Percentiles rank a stretch among this genome's conserved stretches.
phyloP scores from a whole-genome alignment of 75 land plant genomes.

The Pinus albicaulis region DNA sequence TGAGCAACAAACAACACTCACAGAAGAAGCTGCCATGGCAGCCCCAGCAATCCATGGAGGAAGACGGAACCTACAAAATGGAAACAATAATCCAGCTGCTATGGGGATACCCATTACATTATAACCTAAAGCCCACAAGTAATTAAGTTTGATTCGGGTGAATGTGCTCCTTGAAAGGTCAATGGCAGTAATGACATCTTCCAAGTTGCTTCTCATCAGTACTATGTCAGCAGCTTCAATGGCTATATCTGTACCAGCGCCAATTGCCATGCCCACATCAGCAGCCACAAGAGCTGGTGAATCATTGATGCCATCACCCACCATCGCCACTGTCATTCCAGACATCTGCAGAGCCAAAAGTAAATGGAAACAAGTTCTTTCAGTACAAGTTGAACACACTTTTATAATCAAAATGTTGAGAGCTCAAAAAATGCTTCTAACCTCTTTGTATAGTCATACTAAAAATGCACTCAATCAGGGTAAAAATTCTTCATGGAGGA shows the following conservation, averaged over 20 bases:
- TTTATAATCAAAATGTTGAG: background rate
- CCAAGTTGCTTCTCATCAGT: slow-evolving; percentile 91
- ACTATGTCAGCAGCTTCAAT: slow-evolving; percentile 98
- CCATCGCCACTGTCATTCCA: slow-evolving; percentile 87
- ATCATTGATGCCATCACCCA: slow-evolving; percentile 98
- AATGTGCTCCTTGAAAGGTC: slow-evolving; percentile 89
- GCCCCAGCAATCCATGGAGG: slow-evolving; percentile 98
- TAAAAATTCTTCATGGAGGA: background rate
- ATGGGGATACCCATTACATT: slow-evolving; percentile 85
- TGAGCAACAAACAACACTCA: slow-evolving; percentile 92
- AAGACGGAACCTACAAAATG: slow-evolving; percentile 66
- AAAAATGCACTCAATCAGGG: background rate
- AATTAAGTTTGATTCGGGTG: slow-evolving; percentile 73
- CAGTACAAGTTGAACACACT: background rate
- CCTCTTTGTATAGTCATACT: background rate
- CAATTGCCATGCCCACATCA: slow-evolving; percentile 99
- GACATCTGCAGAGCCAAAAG: slow-evolving; percentile 44
- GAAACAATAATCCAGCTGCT: slow-evolving; percentile 90
- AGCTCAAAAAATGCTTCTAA: background rate
- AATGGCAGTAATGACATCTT: slow-evolving; percentile 93
- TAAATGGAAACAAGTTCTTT: background rate
- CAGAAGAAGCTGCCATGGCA: slow-evolving; percentile 96
- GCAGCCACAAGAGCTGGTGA: slow-evolving; percentile 95
- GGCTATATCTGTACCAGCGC: slow-evolving; percentile 98
- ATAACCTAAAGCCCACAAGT: slow-evolving; percentile 95